phyloP scores from a whole-genome alignment of 371 early-diverging fungal genomes.

The Rhizopus delemar region DNA sequence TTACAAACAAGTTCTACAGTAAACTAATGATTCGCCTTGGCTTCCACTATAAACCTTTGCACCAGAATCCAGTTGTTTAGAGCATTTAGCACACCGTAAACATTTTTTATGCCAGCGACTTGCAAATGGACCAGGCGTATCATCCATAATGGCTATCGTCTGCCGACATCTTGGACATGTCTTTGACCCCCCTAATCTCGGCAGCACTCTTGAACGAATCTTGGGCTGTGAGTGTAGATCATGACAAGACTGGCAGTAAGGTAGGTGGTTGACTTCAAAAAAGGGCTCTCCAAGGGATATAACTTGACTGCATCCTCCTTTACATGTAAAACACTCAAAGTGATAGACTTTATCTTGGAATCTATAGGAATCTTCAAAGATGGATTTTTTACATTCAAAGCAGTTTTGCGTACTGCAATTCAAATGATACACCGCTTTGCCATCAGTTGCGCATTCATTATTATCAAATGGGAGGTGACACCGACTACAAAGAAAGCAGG shows the following conservation, averaged over 20 bases:
- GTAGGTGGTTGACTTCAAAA: constrained; percentile 16
- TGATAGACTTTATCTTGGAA: constrained; percentile 24
- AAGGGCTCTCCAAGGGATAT: constrained; percentile 17
- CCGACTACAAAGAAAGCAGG: constrained; percentile 69
- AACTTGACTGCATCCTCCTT: constrained; percentile 32
- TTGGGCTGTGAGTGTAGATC: constrained; percentile 1
- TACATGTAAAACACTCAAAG: constrained; percentile 24
- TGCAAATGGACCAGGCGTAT: constrained; percentile 56
- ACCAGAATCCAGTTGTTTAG: constrained; percentile 60
- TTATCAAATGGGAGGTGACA: constrained; percentile 68
- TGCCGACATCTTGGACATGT: constrained; percentile 55
- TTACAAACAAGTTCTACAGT: constrained; percentile 49
- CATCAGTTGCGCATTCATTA: constrained; percentile 53
- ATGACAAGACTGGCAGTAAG: constrained; percentile 15
- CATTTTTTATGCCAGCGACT: constrained; percentile 68
- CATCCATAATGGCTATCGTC: constrained; percentile 59
- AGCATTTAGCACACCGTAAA: constrained; percentile 51
- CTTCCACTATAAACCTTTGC: constrained; percentile 50
- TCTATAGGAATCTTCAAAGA: constrained; percentile 15
- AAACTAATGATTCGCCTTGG: constrained; percentile 38
- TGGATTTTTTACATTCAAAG: constrained; percentile 11
- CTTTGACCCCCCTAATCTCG: constrained; percentile 58
- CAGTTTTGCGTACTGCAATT: constrained; percentile 30
- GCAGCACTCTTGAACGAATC: constrained; percentile 21
- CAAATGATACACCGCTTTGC: constrained; percentile 52